Percentiles rank a stretch among this genome's conserved stretches.
Conservation (phyloP, 176 grass and related monocot genomes). For the Carex scoparia region DNA sequence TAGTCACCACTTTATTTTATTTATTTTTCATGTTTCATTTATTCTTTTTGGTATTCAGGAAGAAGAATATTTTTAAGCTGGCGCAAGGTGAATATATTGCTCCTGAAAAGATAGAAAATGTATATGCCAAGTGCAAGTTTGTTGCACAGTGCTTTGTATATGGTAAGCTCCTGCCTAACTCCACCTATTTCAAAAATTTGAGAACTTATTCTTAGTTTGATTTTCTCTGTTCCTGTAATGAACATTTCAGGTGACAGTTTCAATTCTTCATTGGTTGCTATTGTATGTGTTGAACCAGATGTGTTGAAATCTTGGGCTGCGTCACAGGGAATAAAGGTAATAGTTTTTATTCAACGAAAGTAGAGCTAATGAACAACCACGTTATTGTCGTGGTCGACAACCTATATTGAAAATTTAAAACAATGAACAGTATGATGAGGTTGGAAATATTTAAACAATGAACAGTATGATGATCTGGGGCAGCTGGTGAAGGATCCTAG, state of each 20-base stretch:
- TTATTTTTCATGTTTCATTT: conserved; percentile 16
- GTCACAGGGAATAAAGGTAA: conserved; percentile 82
- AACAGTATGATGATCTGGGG: conserved; percentile 63
- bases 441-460: neutral
- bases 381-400: neutral
- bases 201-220: neutral
- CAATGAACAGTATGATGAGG: conserved; percentile 53
- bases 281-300: conserved; percentile 74
- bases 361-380: neutral
- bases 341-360: neutral
- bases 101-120: conserved; percentile 94
- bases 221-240: conserved; percentile 18
- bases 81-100: conserved; percentile 97
- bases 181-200: neutral
- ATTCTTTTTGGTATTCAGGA: conserved; percentile 43
- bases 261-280: conserved; percentile 73
- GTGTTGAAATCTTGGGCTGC: conserved; percentile 78
- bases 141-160: conserved; percentile 90
- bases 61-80: conserved; percentile 99
- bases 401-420: conserved; percentile 3
- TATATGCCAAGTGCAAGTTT: conserved; percentile 96
- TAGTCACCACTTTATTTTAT: neutral
- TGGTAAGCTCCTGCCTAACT: conserved; percentile 41
- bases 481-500: conserved; percentile 62
- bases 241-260: conserved; percentile 78